Evolutionary conservation across 2,329 filamentous ascomycete species (phyloP).

Genomic region (Trichoderma koningiopsis): DNA sequence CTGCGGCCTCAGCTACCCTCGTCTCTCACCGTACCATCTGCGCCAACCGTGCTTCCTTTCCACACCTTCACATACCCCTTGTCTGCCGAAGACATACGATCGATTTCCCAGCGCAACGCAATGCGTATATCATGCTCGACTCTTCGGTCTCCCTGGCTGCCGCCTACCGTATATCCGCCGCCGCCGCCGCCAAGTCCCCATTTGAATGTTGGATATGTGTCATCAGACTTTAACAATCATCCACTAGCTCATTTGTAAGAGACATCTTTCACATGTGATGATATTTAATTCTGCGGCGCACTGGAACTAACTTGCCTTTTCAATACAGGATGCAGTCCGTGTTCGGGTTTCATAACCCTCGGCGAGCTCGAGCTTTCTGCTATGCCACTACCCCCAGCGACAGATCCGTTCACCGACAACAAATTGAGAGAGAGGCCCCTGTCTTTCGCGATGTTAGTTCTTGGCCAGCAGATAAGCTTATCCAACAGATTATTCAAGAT

Average conservation of each 20-base stretch:
- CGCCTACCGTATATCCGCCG: slow-evolving; percentile 77
- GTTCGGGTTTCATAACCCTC: slow-evolving; percentile 82
- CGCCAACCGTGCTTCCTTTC: slow-evolving; percentile 93
- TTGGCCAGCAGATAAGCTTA: slow-evolving; percentile 82
- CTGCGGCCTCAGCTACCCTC: slow-evolving; percentile 71
- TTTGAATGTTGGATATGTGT: slow-evolving; percentile 93
- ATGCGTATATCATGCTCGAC: slow-evolving; percentile 91
- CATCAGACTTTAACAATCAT: slow-evolving; percentile 98
- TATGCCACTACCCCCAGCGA: slow-evolving; percentile 95
- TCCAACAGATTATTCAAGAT: slow-evolving; percentile 83
- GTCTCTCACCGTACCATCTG: slow-evolving; percentile 75
- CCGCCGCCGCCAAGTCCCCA: slow-evolving; percentile 78
- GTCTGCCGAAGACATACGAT: slow-evolving; percentile 85
- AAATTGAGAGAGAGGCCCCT: slow-evolving; percentile 91
- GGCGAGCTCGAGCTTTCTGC: slow-evolving; percentile 80
- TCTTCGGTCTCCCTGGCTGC: slow-evolving; percentile 82
- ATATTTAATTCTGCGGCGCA: not conserved
- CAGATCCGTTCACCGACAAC: slow-evolving; percentile 81
- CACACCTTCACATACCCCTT: slow-evolving; percentile 97
- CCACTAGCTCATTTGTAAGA: slow-evolving; percentile 81
- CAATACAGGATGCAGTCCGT: slow-evolving; percentile 84
- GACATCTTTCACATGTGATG: not conserved
- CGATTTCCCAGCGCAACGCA: slow-evolving; percentile 94
- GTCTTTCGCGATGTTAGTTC: slow-evolving; percentile 85
- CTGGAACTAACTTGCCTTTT: slow-evolving; percentile 16